A percentile compares a stretch with the other conserved stretches of the same genome.
These are phyloP conservation scores for Aphanocladium album DNA, from an alignment of 2,329 filamentous ascomycete genomes.

Conservation along the genomic window DNA sequence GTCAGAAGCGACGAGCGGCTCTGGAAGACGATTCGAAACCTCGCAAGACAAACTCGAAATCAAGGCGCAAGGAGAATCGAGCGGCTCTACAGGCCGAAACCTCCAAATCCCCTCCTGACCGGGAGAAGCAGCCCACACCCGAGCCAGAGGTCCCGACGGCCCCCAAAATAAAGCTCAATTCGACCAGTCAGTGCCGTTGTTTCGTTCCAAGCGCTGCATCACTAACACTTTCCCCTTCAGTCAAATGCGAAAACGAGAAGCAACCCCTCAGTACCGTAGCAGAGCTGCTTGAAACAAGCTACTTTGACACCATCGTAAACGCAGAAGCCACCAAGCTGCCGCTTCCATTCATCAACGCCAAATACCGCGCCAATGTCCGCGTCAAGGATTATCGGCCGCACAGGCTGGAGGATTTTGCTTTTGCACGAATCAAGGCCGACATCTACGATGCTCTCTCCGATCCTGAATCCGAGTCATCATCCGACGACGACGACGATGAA, in stretches of 20 bases:
- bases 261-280: conserved; percentile 31
- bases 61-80: conserved; percentile 18
- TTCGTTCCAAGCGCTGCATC: neutral
- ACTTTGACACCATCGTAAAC: conserved; percentile 40
- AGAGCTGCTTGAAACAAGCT: conserved; percentile 34
- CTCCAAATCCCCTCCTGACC: conserved; percentile 21
- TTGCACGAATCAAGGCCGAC: conserved; percentile 33
- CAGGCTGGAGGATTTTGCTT: conserved; percentile 65
- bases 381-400: conserved; percentile 76
- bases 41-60: conserved; percentile 23
- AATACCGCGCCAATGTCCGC: conserved; percentile 65
- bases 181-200: neutral
- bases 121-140: neutral
- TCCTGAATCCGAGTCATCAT: conserved; percentile 25
- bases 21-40: conserved; percentile 22
- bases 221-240: conserved; percentile 24
- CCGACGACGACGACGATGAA: conserved; percentile 18
- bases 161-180: neutral
- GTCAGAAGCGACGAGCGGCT: conserved; percentile 34
- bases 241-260: conserved; percentile 42
- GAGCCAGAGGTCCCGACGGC: neutral
- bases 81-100: conserved; percentile 14
- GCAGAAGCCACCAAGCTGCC: conserved; percentile 29
- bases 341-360: conserved; percentile 71
- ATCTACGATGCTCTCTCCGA: conserved; percentile 47